These are phyloP conservation scores for Aspergillus ellipticus DNA, from an alignment of 495 filamentous ascomycete species.

Conservation along the genomic window DNA sequence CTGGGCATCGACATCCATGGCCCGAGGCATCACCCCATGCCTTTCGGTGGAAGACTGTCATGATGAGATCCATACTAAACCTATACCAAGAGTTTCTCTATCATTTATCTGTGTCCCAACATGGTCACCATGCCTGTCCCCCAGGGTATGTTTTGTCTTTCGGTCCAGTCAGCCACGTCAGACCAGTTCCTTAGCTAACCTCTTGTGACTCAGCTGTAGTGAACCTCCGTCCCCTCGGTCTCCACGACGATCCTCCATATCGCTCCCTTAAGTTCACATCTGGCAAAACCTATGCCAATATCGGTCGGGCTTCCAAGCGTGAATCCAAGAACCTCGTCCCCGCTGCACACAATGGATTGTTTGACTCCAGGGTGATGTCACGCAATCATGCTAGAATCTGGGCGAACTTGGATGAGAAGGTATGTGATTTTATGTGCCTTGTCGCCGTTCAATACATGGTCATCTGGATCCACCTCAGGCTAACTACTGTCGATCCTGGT, in stretches of 20 bases:
- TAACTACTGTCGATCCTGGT: not conserved
- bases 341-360: conserved; percentile 62
- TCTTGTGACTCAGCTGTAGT: conserved; percentile 22
- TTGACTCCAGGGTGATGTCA: conserved; percentile 80
- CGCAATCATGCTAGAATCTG: conserved; percentile 66
- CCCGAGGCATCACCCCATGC: not conserved
- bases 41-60: not conserved
- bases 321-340: conserved; percentile 48
- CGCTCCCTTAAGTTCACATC: conserved; percentile 30
- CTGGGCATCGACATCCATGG: not conserved
- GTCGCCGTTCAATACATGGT: not conserved
- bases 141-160: conserved; percentile 13
- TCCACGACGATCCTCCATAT: conserved; percentile 19
- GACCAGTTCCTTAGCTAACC: conserved; percentile 12
- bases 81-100: not conserved
- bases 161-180: not conserved
- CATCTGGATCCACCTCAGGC: not conserved
- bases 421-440: conserved; percentile 21
- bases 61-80: not conserved
- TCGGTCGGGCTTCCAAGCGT: conserved; percentile 62
- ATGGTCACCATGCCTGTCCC: conserved; percentile 4
- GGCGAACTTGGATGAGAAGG: conserved; percentile 40
- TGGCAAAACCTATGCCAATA: conserved; percentile 22
- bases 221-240: conserved; percentile 21
- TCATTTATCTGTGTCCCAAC: not conserved